Percentiles rank a stretch among this genome's conserved stretches.
These are phyloP conservation scores for Castanospermum australe DNA, from an alignment of 306 rosid species.

Conservation along the genomic window DNA sequence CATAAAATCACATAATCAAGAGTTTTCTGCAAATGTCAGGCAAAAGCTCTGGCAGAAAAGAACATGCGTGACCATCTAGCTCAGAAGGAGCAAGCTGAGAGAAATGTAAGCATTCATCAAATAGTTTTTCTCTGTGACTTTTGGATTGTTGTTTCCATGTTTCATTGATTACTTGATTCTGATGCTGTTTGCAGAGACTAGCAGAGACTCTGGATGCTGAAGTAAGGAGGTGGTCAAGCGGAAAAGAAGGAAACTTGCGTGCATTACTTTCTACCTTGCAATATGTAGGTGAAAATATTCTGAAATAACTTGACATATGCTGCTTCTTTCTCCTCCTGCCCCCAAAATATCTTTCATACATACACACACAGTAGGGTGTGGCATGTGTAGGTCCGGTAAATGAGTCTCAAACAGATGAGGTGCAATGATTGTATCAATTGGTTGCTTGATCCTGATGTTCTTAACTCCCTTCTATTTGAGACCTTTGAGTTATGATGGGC, in stretches of 20 bases:
- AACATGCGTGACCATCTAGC: constrained; percentile 72
- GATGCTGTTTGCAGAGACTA: constrained; percentile 58
- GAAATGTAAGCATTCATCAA: constrained; percentile 46
- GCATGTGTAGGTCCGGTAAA: not conserved
- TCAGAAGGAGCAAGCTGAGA: constrained; percentile 78
- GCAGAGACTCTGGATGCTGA: constrained; percentile 82
- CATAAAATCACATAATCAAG: not conserved
- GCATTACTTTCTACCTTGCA: constrained; percentile 78
- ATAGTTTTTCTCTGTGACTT: not conserved
- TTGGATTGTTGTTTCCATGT: not conserved
- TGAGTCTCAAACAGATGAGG: not conserved
- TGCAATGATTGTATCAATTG: not conserved
- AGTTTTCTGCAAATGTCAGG: constrained; percentile 45
- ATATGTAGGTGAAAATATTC: constrained; percentile 54
- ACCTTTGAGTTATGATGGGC: not conserved
- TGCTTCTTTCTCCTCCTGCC: not conserved
- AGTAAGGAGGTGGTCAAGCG: constrained; percentile 79
- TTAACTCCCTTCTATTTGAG: constrained; percentile 9
- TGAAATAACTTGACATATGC: not conserved
- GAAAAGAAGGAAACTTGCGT: constrained; percentile 82
- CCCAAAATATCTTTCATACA: not conserved
- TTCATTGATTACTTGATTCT: constrained; percentile 8
- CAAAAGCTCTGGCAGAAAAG: constrained; percentile 76
- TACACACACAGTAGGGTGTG: not conserved
- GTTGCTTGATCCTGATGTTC: not conserved